These are phyloP conservation scores for Saitozyma sp. DNA, from an alignment of 768 basidiomycete species.

Conservation along the genomic window DNA sequence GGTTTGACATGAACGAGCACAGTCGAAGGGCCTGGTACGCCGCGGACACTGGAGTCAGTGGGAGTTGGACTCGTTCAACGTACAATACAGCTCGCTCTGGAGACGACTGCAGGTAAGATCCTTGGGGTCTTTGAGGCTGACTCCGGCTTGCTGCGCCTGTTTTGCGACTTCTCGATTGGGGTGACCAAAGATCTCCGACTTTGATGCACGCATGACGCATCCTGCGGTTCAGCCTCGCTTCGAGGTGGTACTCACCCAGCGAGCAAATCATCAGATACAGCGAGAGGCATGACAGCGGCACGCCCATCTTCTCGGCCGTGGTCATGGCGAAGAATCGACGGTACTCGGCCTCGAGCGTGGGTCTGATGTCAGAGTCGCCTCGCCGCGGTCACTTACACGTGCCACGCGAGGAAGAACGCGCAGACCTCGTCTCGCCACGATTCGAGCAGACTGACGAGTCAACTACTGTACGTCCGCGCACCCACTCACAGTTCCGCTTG, in stretches of 20 bases:
- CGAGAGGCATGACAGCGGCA: constrained; percentile 42
- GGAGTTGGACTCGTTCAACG: constrained; percentile 1
- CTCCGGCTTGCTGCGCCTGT: not conserved
- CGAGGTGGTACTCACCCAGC: constrained; percentile 25
- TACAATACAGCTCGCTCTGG: constrained; percentile 50
- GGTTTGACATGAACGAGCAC: constrained; percentile 49
- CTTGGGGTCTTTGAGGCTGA: constrained; percentile 20
- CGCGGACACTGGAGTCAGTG: constrained; percentile 41
- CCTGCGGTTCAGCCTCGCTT: constrained; percentile 19
- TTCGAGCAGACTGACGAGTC: constrained; percentile 29
- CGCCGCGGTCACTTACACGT: constrained; percentile 22
- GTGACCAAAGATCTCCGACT: constrained; percentile 45
- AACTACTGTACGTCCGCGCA: not conserved
- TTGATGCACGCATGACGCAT: constrained; percentile 46
- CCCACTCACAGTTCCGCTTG: constrained; percentile 45
- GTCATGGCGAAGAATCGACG: constrained; percentile 41
- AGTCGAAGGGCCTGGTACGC: constrained; percentile 50
- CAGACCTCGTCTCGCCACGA: constrained; percentile 45
- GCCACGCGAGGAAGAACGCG: constrained; percentile 46
- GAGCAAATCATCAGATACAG: constrained; percentile 50
- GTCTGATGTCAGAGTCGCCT: constrained; percentile 19
- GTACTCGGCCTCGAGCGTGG: constrained; percentile 46
- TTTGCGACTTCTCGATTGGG: constrained; percentile 14
- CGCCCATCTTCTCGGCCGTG: constrained; percentile 40
- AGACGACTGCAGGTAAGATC: constrained; percentile 48